Percentiles rank a stretch among this genome's conserved stretches.
These are phyloP conservation scores for Colletotrichum melonis DNA, from an alignment of 2,329 filamentous ascomycete species.

Conservation along the genomic window DNA sequence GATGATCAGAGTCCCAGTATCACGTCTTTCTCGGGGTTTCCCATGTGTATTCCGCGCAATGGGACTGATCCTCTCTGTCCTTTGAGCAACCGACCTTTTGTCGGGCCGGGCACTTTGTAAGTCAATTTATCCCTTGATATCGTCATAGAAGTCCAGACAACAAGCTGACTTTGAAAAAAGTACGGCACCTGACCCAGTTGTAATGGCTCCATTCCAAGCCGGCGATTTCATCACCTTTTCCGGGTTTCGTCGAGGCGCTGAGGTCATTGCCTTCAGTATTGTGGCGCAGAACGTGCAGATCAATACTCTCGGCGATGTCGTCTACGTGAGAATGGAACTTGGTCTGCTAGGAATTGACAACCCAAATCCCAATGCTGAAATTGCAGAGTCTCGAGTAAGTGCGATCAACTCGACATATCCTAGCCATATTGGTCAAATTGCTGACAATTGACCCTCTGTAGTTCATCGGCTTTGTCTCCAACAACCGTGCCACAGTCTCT, in stretches of 20 bases:
- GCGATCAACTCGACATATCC: too few species aligned
- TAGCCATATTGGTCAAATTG: background rate
- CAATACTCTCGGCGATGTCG: constrained; percentile 44
- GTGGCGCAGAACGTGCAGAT: constrained; percentile 51
- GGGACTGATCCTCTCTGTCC: constrained; percentile 49
- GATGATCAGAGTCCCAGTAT: constrained; percentile 61
- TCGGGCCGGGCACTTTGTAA: constrained; percentile 47
- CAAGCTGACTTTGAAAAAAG: constrained; percentile 30
- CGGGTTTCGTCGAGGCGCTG: constrained; percentile 44
- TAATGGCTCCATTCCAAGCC: constrained; percentile 49
- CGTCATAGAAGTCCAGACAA: too few species aligned
- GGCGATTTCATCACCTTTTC: constrained; percentile 50
- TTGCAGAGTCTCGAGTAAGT: constrained; percentile 49
- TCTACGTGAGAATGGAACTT: constrained; percentile 50
- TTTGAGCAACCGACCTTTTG: constrained; percentile 46
- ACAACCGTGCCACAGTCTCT: constrained; percentile 45
- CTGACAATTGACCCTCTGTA: constrained; percentile 2
- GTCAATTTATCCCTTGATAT: too few species aligned
- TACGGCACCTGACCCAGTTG: constrained; percentile 47
- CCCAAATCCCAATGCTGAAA: constrained; percentile 47
- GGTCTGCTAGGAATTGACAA: constrained; percentile 49
- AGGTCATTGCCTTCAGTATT: constrained; percentile 49
- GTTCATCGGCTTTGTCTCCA: constrained; percentile 49
- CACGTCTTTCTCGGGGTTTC: constrained; percentile 60
- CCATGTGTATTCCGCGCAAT: constrained; percentile 62